Evolutionary conservation across 75 land plant genomes (phyloP).

Genomic region (Selaginella moellendorffii): DNA sequence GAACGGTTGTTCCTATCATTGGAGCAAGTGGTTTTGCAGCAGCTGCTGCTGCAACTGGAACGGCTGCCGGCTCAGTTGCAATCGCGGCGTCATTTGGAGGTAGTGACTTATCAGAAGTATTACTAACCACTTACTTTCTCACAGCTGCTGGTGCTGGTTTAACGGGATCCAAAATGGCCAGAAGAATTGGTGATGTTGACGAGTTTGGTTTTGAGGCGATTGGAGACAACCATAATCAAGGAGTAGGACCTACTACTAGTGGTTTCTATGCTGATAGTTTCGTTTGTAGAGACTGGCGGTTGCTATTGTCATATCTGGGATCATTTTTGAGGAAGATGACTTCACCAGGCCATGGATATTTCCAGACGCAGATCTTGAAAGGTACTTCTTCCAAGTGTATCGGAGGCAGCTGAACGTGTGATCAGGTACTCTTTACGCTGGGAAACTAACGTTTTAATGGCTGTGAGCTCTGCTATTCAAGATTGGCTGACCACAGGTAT

Average conservation of each 20-base stretch:
- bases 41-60: constrained; percentile 83
- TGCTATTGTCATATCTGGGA: constrained; percentile 77
- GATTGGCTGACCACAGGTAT: constrained; percentile 90
- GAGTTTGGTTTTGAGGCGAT: constrained; percentile 78
- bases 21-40: constrained; percentile 99
- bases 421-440: constrained; percentile 77
- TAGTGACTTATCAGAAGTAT: constrained; percentile 12
- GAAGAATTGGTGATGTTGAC: constrained; percentile 78
- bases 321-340: constrained; percentile 66
- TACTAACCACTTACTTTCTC: not conserved
- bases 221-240: constrained; percentile 85
- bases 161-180: constrained; percentile 85
- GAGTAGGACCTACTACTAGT: constrained; percentile 35
- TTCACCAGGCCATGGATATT: constrained; percentile 85
- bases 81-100: constrained; percentile 99
- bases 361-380: constrained; percentile 56
- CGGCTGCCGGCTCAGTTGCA: constrained; percentile 93
- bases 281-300: constrained; percentile 70
- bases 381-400: constrained; percentile 27
- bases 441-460: constrained; percentile 83
- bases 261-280: not conserved
- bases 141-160: constrained; percentile 99
- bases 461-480: constrained; percentile 89
- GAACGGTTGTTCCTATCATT: constrained; percentile 73
- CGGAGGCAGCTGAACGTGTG: not conserved